Conservation (phyloP, 2,329 filamentous ascomycete genomes). For the Clonostachys chloroleuca region DNA sequence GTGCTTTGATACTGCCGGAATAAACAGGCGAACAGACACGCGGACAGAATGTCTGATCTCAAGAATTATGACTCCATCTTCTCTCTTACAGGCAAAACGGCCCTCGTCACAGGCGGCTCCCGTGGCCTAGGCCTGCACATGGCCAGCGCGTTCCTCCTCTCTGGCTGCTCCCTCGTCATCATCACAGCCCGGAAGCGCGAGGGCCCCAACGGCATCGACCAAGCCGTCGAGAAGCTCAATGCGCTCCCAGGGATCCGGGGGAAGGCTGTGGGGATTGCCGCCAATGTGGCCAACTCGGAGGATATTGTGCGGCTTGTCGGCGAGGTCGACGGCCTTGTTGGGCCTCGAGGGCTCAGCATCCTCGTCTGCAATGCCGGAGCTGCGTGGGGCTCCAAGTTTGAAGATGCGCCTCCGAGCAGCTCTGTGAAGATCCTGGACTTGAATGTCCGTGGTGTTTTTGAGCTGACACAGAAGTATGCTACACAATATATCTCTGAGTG, state of each 20-base stretch:
- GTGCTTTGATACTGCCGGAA: too few species aligned
- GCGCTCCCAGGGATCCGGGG: constrained; percentile 53
- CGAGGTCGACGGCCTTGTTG: constrained; percentile 52
- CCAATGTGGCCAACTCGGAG: constrained; percentile 56
- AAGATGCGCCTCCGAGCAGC: constrained; percentile 53
- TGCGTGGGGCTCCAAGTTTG: constrained; percentile 65
- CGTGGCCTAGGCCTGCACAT: constrained; percentile 54
- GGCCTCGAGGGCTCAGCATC: constrained; percentile 55
- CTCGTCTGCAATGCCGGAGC: constrained; percentile 70
- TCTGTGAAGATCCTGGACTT: constrained; percentile 66
- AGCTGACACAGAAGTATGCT: constrained; percentile 54
- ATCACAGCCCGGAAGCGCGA: constrained; percentile 68
- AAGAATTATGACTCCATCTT: constrained; percentile 18
- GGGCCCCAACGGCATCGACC: constrained; percentile 48
- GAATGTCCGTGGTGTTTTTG: constrained; percentile 69
- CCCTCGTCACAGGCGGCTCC: constrained; percentile 44
- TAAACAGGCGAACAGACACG: not conserved
- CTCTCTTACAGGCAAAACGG: constrained; percentile 29
- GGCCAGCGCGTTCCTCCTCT: constrained; percentile 62
- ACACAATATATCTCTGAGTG: too few species aligned
- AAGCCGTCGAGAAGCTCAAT: constrained; percentile 63
- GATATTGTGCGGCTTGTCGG: constrained; percentile 58
- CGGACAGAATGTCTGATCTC: constrained; percentile 17
- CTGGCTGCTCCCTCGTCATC: constrained; percentile 67
- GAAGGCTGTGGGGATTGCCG: constrained; percentile 58